Evolutionary conservation across 352 stramenopile genomes (phyloP).

Genomic region (Phytophthora pinifolia): DNA sequence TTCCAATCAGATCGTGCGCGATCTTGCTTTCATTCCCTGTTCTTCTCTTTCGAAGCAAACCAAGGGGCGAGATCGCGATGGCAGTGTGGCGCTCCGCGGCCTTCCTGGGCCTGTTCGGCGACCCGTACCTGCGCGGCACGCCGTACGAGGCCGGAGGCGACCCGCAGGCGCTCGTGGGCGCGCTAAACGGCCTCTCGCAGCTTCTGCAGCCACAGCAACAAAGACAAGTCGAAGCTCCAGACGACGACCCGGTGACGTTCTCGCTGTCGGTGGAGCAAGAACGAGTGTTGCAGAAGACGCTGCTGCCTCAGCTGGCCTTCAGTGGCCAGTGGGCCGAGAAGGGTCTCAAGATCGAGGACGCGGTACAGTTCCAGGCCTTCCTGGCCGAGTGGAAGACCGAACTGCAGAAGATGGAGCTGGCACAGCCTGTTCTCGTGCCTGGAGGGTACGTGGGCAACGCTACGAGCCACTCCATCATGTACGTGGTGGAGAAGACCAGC

Average conservation of each 20-base stretch:
- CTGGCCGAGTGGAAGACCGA: conserved; percentile 71
- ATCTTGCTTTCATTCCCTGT: conserved; percentile 20
- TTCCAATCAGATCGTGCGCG: conserved; percentile 4
- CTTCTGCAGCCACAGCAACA: conserved; percentile 37
- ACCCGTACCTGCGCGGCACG: conserved; percentile 78
- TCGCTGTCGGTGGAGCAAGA: conserved; percentile 51
- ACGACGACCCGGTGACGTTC: conserved; percentile 45
- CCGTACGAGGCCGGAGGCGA: conserved; percentile 76
- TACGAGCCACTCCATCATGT: conserved; percentile 78
- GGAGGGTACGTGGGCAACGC: conserved; percentile 79
- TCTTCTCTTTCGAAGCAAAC: conserved; percentile 13
- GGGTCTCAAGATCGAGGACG: conserved; percentile 56
- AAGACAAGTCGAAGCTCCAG: neutral
- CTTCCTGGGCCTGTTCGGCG: conserved; percentile 77
- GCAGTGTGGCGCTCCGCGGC: conserved; percentile 61
- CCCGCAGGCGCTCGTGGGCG: conserved; percentile 58
- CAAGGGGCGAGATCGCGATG: conserved; percentile 20
- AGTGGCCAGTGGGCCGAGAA: conserved; percentile 60
- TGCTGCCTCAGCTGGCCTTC: conserved; percentile 57
- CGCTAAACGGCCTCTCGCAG: conserved; percentile 40
- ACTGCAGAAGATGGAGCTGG: conserved; percentile 39
- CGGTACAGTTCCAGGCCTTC: conserved; percentile 65
- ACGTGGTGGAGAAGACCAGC: conserved; percentile 75
- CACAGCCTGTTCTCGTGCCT: conserved; percentile 61
- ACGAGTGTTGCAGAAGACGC: conserved; percentile 41